These are phyloP conservation scores for Podila clonocystis DNA, from an alignment of 192 early-diverging fungal species.

Conservation along the genomic window DNA sequence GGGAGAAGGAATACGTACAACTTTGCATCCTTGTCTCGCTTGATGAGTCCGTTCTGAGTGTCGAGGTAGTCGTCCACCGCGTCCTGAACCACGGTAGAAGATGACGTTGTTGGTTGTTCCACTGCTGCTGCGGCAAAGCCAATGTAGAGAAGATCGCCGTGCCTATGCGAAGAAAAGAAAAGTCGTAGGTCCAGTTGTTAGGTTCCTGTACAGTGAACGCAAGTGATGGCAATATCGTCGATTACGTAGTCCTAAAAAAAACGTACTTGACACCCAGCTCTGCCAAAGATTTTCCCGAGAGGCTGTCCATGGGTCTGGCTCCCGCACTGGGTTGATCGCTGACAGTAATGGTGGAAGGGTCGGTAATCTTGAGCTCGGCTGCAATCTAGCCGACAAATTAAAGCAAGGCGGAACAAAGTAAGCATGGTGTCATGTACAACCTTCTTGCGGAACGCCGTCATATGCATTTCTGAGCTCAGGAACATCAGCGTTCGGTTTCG, in stretches of 20 bases:
- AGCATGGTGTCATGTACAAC: neutral
- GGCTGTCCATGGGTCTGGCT: constrained; percentile 40
- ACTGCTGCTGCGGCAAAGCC: constrained; percentile 47
- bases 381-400: constrained; percentile 50
- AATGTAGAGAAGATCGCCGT: constrained; percentile 65
- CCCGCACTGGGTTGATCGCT: constrained; percentile 51
- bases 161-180: constrained; percentile 35
- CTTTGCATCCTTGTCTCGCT: constrained; percentile 76
- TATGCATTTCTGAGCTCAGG: too few species aligned
- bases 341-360: constrained; percentile 52
- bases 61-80: constrained; percentile 84
- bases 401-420: constrained; percentile 6
- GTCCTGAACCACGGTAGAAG: constrained; percentile 64
- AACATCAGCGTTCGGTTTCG: neutral
- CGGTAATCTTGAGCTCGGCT: constrained; percentile 51
- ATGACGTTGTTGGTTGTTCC: constrained; percentile 1
- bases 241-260: neutral
- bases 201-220: neutral
- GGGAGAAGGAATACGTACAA: constrained; percentile 67
- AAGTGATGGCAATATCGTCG: constrained; percentile 3
- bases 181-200: neutral
- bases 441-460: neutral
- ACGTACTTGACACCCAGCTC: constrained; percentile 54
- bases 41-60: constrained; percentile 85
- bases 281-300: constrained; percentile 41